phyloP scores from a whole-genome alignment of 108 stramenopile species.

The Nannochloropsis granulata region DNA sequence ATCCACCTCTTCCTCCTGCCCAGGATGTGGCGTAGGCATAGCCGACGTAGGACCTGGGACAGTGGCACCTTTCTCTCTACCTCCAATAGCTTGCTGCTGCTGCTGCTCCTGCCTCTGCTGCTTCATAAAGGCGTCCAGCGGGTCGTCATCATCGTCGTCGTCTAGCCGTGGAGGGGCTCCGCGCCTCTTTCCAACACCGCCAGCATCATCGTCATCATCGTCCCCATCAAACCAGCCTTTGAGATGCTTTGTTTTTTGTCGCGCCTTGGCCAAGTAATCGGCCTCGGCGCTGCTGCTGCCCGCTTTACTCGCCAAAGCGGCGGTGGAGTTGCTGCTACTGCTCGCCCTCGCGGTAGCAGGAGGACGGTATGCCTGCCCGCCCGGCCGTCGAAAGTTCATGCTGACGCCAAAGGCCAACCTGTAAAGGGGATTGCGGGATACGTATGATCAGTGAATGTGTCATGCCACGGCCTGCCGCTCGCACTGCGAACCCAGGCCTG shows the following conservation, averaged over 20 bases:
- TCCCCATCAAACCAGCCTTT: conserved; percentile 17
- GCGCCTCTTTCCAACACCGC: not conserved
- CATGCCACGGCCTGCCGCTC: too few species aligned
- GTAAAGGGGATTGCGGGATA: not conserved
- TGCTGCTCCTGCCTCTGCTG: not conserved
- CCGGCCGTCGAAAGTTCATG: not conserved
- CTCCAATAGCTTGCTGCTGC: not conserved
- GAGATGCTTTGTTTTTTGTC: not conserved
- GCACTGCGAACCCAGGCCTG: too few species aligned
- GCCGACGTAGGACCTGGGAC: not conserved
- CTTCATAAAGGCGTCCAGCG: not conserved
- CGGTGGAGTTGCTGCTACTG: too few species aligned
- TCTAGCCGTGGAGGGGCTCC: not conserved
- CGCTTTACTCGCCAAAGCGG: too few species aligned
- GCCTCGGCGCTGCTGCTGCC: not conserved
- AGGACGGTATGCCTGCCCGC: not conserved
- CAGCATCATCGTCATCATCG: not conserved
- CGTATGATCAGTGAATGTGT: too few species aligned
- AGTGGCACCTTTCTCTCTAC: not conserved
- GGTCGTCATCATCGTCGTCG: not conserved
- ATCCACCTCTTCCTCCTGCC: conserved; percentile 21
- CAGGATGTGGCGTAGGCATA: not conserved
- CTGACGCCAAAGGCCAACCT: not conserved
- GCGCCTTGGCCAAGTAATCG: conserved; percentile 1
- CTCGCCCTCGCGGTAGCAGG: not conserved